Conservation (phyloP, 257 asterid genomes). For the Striga asiatica region DNA sequence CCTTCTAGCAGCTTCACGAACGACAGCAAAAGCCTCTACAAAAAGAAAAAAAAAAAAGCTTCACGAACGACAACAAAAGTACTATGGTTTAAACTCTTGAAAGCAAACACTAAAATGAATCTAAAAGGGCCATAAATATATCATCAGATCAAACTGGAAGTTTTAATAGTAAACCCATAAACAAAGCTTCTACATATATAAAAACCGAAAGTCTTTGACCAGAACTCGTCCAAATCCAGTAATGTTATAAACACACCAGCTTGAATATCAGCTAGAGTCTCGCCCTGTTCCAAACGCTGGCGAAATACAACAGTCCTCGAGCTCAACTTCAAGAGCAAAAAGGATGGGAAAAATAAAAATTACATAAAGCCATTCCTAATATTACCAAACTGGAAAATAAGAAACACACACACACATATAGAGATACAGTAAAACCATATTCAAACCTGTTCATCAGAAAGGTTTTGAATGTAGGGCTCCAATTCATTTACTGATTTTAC, state of each 20-base stretch:
- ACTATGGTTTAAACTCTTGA: too few relatives aligned
- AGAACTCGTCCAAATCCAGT: neutral
- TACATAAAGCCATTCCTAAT: neutral
- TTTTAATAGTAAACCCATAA: too few relatives aligned
- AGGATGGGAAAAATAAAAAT: neutral
- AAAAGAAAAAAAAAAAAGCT: neutral
- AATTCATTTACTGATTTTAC: constrained; percentile 60
- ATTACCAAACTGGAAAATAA: neutral
- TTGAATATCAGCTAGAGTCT: too few relatives aligned
- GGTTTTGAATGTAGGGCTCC: constrained; percentile 48
- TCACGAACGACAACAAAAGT: too few relatives aligned
- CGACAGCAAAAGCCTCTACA: constrained; percentile 93
- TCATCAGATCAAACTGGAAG: too few relatives aligned
- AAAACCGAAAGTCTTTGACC: neutral
- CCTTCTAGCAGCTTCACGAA: constrained; percentile 96
- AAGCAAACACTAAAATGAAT: constrained; percentile 1
- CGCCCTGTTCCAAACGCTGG: too few relatives aligned
- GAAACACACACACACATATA: too few relatives aligned
- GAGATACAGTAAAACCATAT: too few relatives aligned
- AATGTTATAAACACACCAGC: neutral
- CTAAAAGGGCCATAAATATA: neutral
- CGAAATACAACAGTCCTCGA: too few relatives aligned
- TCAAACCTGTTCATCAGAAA: constrained; percentile 71
- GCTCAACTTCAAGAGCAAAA: too few relatives aligned
- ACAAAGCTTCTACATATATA: neutral